Evolutionary conservation across 208 protist genomes (phyloP), one percentile per base, ranked within the genome.

Genomic region (Strigomonas culicis): DNA sequence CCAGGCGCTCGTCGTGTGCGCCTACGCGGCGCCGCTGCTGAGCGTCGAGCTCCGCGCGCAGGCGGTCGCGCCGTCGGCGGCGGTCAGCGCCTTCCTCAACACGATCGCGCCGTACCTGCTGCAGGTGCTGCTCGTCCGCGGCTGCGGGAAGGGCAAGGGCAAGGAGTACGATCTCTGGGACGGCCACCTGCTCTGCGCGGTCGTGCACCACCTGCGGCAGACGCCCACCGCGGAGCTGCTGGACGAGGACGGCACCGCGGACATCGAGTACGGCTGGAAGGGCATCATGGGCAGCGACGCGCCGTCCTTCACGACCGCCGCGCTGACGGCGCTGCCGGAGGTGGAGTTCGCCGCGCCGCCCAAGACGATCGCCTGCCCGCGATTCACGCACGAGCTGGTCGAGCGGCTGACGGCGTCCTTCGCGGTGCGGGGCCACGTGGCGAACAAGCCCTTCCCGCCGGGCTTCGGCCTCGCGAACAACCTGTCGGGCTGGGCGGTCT

Each of bases 101-200:
- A 75, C 77, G 1, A 19, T 95, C 22, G 70, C 88, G 19, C 85
- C 83, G 1, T 95, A 77, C 63, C 43, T 91, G 19, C 70, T 84
- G 28, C 64, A 67, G 44, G 78, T 69, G 3, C 71, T 89, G 10
- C 63, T 62, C 31, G 64, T 80, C 52, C 70, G 70, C 51, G 80
- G 75, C 59, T 84, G 73, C 64, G 58, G 28, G 13, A 67, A 57
- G 1, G 78, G 77, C 0, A 72, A 75, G 36, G 88, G 88, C n/a
- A 39, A 68, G 21, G 85, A 88, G 79, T 88, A 84, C 57, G 89
- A 95, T 61, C 36, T 92, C 34, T 82, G 75, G 64, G 89, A 95
- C 66, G 83, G 81, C 7, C 85, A 92, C 71, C 72, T 95, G 43
- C 56, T 92, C 53, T 63, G 57, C 43, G 72, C 75, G 24, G 51